Evolutionary conservation across 164 flowering plant genomes (phyloP).

Genomic region (Tinospora cordifolia): DNA sequence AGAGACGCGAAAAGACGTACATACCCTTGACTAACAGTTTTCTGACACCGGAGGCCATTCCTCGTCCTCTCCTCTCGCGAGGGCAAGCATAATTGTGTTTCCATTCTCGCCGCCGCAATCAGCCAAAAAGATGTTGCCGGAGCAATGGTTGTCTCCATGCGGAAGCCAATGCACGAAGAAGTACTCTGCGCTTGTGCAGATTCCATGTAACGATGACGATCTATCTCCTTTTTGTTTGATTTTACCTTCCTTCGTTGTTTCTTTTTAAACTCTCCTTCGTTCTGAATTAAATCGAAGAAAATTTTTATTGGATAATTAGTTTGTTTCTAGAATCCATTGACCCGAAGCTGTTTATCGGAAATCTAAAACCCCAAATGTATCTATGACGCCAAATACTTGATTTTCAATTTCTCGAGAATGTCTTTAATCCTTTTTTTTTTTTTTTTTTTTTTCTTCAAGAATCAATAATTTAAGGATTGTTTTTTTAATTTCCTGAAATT

Average conservation of each 20-base stretch:
- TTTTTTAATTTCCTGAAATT: not conserved
- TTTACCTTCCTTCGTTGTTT: not conserved
- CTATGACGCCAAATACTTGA: too few species aligned
- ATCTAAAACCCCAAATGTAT: too few species aligned
- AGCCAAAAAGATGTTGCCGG: conserved; percentile 44
- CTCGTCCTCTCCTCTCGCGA: not conserved
- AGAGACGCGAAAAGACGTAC: not conserved
- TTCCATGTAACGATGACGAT: conserved; percentile 49
- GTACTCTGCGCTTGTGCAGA: conserved; percentile 72
- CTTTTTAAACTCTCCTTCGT: not conserved
- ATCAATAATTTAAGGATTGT: not conserved
- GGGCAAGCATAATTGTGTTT: too few species aligned
- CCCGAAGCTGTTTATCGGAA: too few species aligned
- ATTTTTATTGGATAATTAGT: too few species aligned
- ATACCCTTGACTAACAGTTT: not conserved
- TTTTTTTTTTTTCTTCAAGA: not conserved
- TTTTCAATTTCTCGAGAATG: too few species aligned
- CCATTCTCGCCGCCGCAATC: too few species aligned
- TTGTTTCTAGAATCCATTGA: too few species aligned
- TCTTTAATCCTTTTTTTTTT: too few species aligned
- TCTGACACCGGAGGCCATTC: not conserved
- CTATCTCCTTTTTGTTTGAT: not conserved
- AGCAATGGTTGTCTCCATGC: conserved; percentile 78
- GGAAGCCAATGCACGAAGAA: conserved; percentile 72
- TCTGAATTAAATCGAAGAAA: not conserved